Evolutionary conservation across 1,284 basidiomycete genomes (phyloP).

Genomic region (Chalciporus sp.): DNA sequence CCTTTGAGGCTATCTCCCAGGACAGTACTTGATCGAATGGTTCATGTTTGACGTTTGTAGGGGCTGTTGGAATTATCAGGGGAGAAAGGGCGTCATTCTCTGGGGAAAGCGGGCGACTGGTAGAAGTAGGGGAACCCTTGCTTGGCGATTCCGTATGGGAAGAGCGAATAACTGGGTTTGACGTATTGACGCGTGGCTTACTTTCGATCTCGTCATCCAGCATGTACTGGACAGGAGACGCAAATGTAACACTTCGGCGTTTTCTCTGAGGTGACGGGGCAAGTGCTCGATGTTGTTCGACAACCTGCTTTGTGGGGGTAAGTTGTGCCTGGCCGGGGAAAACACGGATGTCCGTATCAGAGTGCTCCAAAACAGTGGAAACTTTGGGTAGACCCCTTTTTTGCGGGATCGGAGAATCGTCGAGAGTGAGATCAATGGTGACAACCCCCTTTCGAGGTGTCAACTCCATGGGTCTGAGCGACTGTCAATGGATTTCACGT

Average conservation of each 20-base stretch:
- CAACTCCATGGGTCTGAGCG: conserved; percentile 5
- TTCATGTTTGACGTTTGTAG: background rate
- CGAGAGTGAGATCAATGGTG: conserved; percentile 34
- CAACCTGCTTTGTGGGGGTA: background rate
- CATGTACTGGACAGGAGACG: conserved; percentile 29
- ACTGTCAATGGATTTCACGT: conserved; percentile 12
- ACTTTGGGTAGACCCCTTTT: background rate
- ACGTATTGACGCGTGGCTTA: conserved; percentile 1
- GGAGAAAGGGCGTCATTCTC: conserved; percentile 19
- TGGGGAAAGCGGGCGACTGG: background rate
- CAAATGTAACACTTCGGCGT: conserved; percentile 31
- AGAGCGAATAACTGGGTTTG: conserved; percentile 8
- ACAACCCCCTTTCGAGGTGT: conserved; percentile 11
- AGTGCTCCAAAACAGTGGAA: background rate
- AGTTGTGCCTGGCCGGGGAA: background rate
- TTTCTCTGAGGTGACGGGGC: conserved; percentile 10
- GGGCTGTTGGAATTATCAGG: conserved; percentile 13
- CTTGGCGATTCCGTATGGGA: background rate
- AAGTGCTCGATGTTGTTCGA: conserved; percentile 1
- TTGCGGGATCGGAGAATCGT: conserved; percentile 17
- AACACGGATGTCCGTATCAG: background rate
- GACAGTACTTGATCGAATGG: background rate
- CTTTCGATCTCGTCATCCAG: conserved; percentile 3
- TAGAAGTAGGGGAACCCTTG: background rate
- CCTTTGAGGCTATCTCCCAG: conserved; percentile 2